These are phyloP conservation scores for Fraxinus xanthoxyloides DNA, from an alignment of 305 asterid species.

Conservation along the genomic window DNA sequence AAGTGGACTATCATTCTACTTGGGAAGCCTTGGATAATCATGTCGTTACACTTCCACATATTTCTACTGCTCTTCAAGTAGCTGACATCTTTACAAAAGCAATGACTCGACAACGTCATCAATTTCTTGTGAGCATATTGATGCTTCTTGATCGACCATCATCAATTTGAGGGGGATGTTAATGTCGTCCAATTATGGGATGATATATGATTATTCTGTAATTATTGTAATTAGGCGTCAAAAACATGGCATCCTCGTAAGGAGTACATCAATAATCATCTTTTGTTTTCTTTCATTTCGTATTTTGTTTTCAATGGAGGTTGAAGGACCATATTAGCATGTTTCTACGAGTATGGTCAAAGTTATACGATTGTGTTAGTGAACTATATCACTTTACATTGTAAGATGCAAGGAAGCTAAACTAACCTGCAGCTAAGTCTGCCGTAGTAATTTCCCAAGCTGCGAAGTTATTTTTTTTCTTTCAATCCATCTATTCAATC, in stretches of 20 bases:
- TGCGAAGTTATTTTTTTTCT: neutral
- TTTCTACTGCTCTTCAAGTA: too few relatives aligned
- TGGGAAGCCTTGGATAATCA: too few relatives aligned
- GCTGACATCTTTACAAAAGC: too few relatives aligned
- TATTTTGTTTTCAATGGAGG: neutral
- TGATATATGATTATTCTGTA: too few relatives aligned
- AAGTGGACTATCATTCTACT: too few relatives aligned
- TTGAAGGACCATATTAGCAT: neutral
- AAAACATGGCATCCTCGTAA: neutral
- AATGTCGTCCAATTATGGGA: too few relatives aligned
- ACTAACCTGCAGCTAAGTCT: neutral
- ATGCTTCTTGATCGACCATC: too few relatives aligned
- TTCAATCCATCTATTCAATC: neutral
- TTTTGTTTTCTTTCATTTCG: neutral
- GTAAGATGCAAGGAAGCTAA: neutral
- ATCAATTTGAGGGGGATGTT: too few relatives aligned
- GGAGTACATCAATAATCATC: neutral
- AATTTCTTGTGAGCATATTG: too few relatives aligned
- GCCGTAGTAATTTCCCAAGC: neutral
- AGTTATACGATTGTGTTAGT: neutral
- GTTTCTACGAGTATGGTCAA: neutral
- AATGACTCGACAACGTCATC: too few relatives aligned
- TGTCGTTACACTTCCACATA: too few relatives aligned
- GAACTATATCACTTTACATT: neutral
- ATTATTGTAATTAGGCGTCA: neutral